Conservation (phyloP, 495 filamentous ascomycete genomes). For the Paragyromitra xinjiangensis region DNA sequence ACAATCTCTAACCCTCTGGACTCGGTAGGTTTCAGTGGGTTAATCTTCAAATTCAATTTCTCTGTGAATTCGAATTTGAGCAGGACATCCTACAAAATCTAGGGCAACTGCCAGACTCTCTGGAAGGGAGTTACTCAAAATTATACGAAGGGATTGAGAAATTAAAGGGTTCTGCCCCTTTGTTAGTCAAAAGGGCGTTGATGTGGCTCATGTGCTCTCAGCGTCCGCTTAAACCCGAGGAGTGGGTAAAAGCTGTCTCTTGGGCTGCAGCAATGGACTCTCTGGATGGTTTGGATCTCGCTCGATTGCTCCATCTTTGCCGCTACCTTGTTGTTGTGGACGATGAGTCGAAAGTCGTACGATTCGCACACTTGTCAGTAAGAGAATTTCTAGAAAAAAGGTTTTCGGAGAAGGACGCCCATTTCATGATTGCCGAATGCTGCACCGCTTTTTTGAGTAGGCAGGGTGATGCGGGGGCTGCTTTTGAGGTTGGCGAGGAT, state of each 20-base stretch:
- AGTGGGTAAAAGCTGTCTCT: neutral
- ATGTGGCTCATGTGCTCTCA: neutral
- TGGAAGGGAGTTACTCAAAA: neutral
- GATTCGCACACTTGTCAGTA: conserved; percentile 29
- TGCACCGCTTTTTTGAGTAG: no score
- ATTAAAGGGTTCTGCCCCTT: neutral
- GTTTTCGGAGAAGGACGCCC: no score
- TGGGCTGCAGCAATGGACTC: neutral
- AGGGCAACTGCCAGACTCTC: neutral
- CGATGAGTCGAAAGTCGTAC: neutral
- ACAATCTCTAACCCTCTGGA: no score
- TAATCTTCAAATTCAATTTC: neutral
- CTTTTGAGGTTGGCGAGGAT: no score
- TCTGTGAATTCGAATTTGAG: no score
- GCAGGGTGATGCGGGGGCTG: no score
- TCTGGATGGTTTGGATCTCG: neutral
- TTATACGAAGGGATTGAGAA: neutral
- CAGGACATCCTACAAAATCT: no score
- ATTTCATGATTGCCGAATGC: no score
- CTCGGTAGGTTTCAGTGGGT: neutral
- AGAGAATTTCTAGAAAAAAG: neutral
- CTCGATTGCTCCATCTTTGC: conserved; percentile 3
- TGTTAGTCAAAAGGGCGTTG: neutral
- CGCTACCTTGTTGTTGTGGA: conserved; percentile 13
- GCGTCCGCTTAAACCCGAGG: neutral